These are phyloP conservation scores for Neopestalotiopsis sp. DNA, from an alignment of 2,329 filamentous ascomycete species.

Conservation along the genomic window DNA sequence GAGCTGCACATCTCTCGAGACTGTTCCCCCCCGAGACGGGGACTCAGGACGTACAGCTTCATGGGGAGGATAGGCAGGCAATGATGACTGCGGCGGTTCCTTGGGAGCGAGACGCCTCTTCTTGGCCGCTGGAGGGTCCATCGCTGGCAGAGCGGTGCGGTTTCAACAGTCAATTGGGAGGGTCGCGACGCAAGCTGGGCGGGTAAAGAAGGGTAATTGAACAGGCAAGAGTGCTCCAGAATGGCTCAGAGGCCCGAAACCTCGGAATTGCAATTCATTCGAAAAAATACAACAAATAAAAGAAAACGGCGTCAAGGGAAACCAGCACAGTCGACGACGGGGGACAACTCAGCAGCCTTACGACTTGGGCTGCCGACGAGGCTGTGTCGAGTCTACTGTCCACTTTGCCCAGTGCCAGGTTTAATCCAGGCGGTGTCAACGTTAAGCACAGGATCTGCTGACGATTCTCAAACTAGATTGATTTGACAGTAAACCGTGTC, in stretches of 20 bases:
- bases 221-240: background rate
- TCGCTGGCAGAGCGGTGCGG: constrained; percentile 24
- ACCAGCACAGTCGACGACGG: background rate
- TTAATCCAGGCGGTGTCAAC: constrained; percentile 10
- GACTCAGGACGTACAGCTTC: constrained; percentile 33
- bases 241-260: constrained; percentile 15
- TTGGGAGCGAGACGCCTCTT: constrained; percentile 44
- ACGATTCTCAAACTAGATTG: constrained; percentile 1
- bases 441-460: constrained; percentile 4
- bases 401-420: background rate
- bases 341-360: constrained; percentile 19
- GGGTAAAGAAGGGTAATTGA: background rate
- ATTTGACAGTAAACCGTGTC: constrained; percentile 7
- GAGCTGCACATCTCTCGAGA: constrained; percentile 13
- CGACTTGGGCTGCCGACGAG: constrained; percentile 19
- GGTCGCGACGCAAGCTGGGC: background rate
- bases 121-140: constrained; percentile 44
- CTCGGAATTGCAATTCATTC: background rate
- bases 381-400: constrained; percentile 11
- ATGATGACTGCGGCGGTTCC: constrained; percentile 36
- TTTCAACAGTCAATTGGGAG: constrained; percentile 7
- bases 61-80: constrained; percentile 31
- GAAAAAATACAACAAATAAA: constrained; percentile 6
- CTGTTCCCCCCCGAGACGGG: background rate
- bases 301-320: background rate